Evolutionary conservation across 129 eudicot genomes (phyloP), one percentile per base, ranked within the genome.

Genomic region (Rutidosis leptorrhynchoides): DNA sequence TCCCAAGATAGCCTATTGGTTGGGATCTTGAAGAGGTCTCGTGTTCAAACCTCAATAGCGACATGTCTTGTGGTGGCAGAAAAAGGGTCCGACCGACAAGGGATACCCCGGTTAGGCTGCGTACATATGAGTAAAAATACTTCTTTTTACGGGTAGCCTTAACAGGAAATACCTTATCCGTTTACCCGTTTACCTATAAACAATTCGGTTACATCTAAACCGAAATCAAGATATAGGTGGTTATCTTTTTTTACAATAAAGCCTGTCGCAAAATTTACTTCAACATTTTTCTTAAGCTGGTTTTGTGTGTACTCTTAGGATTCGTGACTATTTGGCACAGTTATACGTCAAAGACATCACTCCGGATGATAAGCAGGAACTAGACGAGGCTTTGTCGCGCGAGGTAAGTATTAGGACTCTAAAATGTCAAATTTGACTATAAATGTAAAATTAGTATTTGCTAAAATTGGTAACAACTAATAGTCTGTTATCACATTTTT

Each of bases 341-440:
- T 65, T 90, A 54, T 90, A 90, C 72, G 85, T 67, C 43, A 82
- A 87, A 74, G 97, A 90, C 80, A 87, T 87, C 28, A 84, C 83
- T 25, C 95, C 92, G 42, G 97, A 87, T 76, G 95, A 90, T 65
- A 90, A 87, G 26, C 89, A 84, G 66, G 97, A 90, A 74, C 87
- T 90, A 9, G 97, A 87, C 42, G 97, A 90, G 81, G 89, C 95
- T 69, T 75, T 90, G 59, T 90, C 82, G 60, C 86, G 97, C 40
- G 97, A 91, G 85, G 97, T 91, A 81, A 70, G 80, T 40, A 30
- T 35, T 45, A 45, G 15, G 56, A 10, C 22, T 37, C 62, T 25
- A 24, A 14, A 60, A 16, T 49, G 10, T 3, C 19, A 5, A 5
- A 43, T 43, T 43, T 6, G 60, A 51, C 71, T 49, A 48, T 49